A percentile compares a stretch with the other conserved stretches of the same genome.
Conservation (phyloP, 768 basidiomycete species). For the Flagelloscypha sp. region DNA sequence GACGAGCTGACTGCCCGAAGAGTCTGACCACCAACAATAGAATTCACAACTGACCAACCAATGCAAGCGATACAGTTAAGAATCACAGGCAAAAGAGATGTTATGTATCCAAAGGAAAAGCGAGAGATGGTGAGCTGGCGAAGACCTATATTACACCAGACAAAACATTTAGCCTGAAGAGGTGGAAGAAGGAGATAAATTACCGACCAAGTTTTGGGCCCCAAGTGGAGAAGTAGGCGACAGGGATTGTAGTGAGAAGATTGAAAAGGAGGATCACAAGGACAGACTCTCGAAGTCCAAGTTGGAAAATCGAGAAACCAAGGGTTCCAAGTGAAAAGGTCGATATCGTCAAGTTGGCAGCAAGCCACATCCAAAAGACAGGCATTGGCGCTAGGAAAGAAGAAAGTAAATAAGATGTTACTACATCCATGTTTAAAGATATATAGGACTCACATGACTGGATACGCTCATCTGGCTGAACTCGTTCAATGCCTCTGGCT, state of each 20-base stretch:
- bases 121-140: slow-evolving; percentile 32
- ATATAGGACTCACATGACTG: slow-evolving; percentile 4
- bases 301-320: slow-evolving; percentile 20
- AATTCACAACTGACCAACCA: slow-evolving; percentile 27
- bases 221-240: slow-evolving; percentile 24
- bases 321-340: slow-evolving; percentile 28
- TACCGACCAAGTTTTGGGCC: slow-evolving; percentile 27
- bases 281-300: slow-evolving; percentile 23
- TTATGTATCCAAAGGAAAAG: slow-evolving; percentile 25
- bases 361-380: slow-evolving; percentile 17
- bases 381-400: neutral
- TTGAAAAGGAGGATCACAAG: slow-evolving; percentile 32
- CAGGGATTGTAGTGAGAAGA: slow-evolving; percentile 21
- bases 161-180: too few species aligned
- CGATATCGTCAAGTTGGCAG: slow-evolving; percentile 19
- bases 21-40: slow-evolving; percentile 17
- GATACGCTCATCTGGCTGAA: slow-evolving; percentile 16
- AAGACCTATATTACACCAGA: too few species aligned
- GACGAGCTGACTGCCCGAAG: slow-evolving; percentile 15
- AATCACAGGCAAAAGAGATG: slow-evolving; percentile 18
- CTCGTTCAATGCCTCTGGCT: slow-evolving; percentile 23
- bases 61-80: slow-evolving; percentile 32
- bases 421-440: neutral
- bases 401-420: slow-evolving; percentile 4
- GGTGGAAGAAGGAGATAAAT: too few species aligned